Percentiles rank a stretch among this genome's conserved stretches.
phyloP scores from a whole-genome alignment of 768 basidiomycete genomes.

The Chalciporus piperatus region DNA sequence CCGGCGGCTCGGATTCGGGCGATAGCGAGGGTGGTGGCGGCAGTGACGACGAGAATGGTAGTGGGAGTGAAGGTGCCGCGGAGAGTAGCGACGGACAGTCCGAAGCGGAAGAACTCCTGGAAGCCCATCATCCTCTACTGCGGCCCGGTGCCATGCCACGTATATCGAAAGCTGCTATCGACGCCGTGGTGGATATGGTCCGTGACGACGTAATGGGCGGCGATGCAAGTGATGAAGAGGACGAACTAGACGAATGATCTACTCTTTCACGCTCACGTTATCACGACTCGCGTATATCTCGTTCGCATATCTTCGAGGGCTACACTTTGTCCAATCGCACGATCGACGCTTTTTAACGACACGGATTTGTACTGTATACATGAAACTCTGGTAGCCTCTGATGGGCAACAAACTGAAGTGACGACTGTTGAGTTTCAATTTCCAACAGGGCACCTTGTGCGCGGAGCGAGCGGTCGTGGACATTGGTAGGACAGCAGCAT shows the following conservation, averaged over 20 bases:
- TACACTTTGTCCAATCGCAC: too few relatives aligned
- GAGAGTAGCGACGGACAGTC: conserved; percentile 38
- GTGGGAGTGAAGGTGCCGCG: conserved; percentile 32
- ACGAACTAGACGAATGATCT: conserved; percentile 48
- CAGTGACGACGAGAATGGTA: conserved; percentile 31
- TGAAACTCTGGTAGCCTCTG: too few relatives aligned
- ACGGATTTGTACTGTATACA: neutral
- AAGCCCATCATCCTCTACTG: conserved; percentile 59
- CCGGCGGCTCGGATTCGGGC: conserved; percentile 32
- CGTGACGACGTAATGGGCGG: conserved; percentile 49
- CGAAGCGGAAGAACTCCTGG: conserved; percentile 48
- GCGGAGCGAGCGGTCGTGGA: too few relatives aligned
- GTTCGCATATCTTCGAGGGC: too few relatives aligned
- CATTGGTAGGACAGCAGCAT: too few relatives aligned
- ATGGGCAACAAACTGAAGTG: too few relatives aligned
- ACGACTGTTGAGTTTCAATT: too few relatives aligned
- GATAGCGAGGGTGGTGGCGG: conserved; percentile 23
- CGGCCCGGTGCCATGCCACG: conserved; percentile 64
- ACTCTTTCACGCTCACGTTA: neutral
- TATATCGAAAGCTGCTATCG: conserved; percentile 63
- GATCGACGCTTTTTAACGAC: neutral
- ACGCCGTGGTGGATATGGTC: conserved; percentile 65
- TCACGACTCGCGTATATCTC: neutral
- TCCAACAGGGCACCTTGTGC: too few relatives aligned
- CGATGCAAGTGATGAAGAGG: conserved; percentile 36